Evolutionary conservation across 2,329 filamentous ascomycete species (phyloP).

Genomic region (Alternaria sp.): DNA sequence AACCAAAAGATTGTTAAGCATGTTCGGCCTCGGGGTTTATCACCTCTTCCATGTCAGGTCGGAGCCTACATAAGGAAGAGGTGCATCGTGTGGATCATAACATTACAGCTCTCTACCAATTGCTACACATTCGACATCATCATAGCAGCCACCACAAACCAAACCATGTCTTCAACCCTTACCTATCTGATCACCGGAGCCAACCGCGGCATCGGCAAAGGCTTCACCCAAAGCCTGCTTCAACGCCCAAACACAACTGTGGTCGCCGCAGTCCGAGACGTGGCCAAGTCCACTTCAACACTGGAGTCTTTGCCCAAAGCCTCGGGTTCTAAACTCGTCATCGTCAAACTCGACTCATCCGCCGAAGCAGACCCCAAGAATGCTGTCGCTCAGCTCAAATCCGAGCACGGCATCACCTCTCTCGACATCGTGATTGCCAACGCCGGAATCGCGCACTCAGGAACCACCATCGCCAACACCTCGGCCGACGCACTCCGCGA

Average conservation of each 20-base stretch:
- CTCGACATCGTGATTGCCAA: conserved; percentile 63
- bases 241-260: conserved; percentile 22
- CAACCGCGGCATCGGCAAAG: conserved; percentile 20
- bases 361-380: conserved; percentile 5
- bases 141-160: background rate
- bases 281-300: background rate
- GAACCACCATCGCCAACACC: background rate
- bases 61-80: background rate
- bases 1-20: background rate
- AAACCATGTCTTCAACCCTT: background rate
- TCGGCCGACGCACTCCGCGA: background rate
- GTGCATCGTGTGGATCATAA: background rate
- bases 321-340: conserved; percentile 15
- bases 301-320: conserved; percentile 44
- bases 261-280: conserved; percentile 23
- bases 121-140: background rate
- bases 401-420: conserved; percentile 43
- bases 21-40: background rate
- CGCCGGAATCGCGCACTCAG: conserved; percentile 50
- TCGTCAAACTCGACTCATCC: conserved; percentile 24
- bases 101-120: background rate
- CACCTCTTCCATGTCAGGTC: background rate
- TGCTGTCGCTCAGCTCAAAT: conserved; percentile 12
- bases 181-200: background rate
- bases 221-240: conserved; percentile 11